phyloP scores from a whole-genome alignment of 768 basidiomycete genomes.

The Leccinum fibrillosum region DNA sequence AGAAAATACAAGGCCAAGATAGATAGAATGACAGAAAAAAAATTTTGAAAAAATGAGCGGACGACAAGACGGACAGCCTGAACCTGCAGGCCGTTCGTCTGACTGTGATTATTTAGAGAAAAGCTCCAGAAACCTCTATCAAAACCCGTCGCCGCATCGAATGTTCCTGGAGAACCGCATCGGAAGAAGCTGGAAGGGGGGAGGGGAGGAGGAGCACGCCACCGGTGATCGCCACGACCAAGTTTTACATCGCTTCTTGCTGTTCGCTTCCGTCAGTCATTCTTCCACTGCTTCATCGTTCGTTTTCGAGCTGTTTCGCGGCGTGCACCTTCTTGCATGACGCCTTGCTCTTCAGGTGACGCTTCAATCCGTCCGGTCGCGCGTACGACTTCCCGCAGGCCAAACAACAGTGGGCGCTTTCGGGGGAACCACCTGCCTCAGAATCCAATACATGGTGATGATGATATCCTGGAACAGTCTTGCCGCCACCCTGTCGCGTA shows the following conservation, averaged over 20 bases:
- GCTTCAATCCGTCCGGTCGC: conserved; percentile 31
- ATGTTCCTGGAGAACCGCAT: not conserved
- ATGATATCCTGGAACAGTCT: not conserved
- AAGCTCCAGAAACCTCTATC: not conserved
- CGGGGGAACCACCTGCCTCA: not conserved
- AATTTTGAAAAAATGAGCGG: not conserved
- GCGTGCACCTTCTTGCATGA: conserved; percentile 26
- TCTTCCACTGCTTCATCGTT: too few relatives aligned
- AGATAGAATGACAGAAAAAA: too few relatives aligned
- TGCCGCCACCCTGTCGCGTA: conserved; percentile 1
- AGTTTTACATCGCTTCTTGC: too few relatives aligned
- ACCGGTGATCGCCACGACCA: conserved; percentile 2
- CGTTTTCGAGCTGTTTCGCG: conserved; percentile 8
- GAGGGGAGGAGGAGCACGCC: conserved; percentile 13
- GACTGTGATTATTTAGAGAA: not conserved
- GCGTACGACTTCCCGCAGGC: conserved; percentile 29
- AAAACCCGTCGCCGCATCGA: not conserved
- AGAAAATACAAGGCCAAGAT: too few relatives aligned
- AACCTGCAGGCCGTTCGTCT: not conserved
- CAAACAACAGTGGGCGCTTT: conserved; percentile 14
- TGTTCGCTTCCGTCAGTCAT: conserved; percentile 16
- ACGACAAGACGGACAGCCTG: not conserved
- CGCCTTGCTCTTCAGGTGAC: conserved; percentile 29
- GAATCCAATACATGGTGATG: not conserved
- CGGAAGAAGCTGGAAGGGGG: too few relatives aligned